Evolutionary conservation across 495 filamentous ascomycete species (phyloP).

Genomic region (Hypoxylon fuscum): DNA sequence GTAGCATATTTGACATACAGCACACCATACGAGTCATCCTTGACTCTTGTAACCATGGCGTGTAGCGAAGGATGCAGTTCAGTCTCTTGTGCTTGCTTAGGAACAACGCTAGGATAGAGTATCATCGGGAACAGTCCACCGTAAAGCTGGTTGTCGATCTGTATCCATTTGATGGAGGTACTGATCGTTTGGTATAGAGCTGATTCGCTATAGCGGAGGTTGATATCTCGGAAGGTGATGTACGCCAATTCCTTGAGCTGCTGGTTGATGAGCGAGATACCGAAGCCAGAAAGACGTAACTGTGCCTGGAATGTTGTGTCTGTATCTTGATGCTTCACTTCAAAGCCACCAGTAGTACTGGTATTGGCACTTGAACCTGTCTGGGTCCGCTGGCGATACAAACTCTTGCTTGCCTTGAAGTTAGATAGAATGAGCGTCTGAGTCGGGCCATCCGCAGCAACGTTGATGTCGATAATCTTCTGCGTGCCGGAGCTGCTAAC

Average conservation of each 20-base stretch:
- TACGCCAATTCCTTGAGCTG: constrained; percentile 93
- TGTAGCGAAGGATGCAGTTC: constrained; percentile 96
- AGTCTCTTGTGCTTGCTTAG: constrained; percentile 96
- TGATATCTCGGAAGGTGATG: constrained; percentile 90
- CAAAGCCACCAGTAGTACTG: constrained; percentile 72
- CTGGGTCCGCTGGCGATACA: constrained; percentile 87
- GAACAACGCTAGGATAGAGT: constrained; percentile 97
- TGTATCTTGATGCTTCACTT: constrained; percentile 89
- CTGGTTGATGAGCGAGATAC: constrained; percentile 91
- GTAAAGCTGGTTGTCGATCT: constrained; percentile 98
- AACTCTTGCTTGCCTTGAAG: constrained; percentile 90
- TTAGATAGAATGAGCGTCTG: constrained; percentile 95
- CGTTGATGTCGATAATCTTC: constrained; percentile 95
- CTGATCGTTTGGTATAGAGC: constrained; percentile 88
- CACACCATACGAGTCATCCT: constrained; percentile 97
- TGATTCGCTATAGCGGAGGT: constrained; percentile 92
- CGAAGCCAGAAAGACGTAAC: constrained; percentile 86
- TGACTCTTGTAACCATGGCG: constrained; percentile 88
- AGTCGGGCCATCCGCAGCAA: constrained; percentile 91
- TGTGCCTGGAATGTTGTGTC: constrained; percentile 88
- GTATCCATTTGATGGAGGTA: constrained; percentile 94
- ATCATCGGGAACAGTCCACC: constrained; percentile 98
- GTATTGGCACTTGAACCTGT: constrained; percentile 59
- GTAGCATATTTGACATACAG: constrained; percentile 99
- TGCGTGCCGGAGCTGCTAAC: constrained; percentile 66